phyloP scores from a whole-genome alignment of 163 green algal species.

The Chlorella variabilis region DNA sequence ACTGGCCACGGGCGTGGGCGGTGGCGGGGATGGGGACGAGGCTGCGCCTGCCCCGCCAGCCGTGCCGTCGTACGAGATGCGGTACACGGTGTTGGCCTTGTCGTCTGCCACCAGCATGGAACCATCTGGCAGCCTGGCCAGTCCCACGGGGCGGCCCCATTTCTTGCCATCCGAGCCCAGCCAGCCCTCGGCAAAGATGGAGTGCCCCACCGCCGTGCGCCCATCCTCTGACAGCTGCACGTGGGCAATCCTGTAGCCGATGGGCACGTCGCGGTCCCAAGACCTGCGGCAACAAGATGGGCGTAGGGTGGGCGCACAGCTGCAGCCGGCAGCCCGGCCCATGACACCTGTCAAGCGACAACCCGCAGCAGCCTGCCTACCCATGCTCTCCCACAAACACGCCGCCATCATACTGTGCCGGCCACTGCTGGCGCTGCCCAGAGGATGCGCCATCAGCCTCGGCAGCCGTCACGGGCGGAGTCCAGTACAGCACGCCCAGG shows the following conservation, averaged over 20 bases:
- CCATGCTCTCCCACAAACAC: constrained; percentile 64
- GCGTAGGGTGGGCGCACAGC: too few relatives aligned
- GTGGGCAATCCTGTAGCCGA: constrained; percentile 35
- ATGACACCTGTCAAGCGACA: too few relatives aligned
- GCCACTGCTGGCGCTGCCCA: constrained; percentile 8
- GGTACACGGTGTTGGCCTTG: constrained; percentile 28
- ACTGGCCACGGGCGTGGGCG: too few relatives aligned
- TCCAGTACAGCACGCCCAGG: constrained; percentile 48
- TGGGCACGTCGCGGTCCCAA: constrained; percentile 50
- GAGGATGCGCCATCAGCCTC: not conserved
- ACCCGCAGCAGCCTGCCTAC: constrained; percentile 3
- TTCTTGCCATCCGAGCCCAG: not conserved
- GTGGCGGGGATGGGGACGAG: too few relatives aligned
- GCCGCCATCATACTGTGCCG: constrained; percentile 47
- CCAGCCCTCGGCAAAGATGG: constrained; percentile 19
- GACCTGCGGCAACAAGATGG: not conserved
- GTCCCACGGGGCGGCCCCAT: constrained; percentile 60
- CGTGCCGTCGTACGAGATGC: constrained; percentile 24
- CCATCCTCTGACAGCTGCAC: not conserved
- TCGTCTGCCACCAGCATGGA: constrained; percentile 68
- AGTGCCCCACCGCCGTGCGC: not conserved
- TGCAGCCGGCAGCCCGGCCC: not conserved
- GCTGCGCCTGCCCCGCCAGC: too few relatives aligned
- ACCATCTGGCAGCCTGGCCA: constrained; percentile 59
- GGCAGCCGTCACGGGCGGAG: not conserved